Evolutionary conservation across 2,329 filamentous ascomycete species (phyloP).

Genomic region (Epichloe aotearoae): DNA sequence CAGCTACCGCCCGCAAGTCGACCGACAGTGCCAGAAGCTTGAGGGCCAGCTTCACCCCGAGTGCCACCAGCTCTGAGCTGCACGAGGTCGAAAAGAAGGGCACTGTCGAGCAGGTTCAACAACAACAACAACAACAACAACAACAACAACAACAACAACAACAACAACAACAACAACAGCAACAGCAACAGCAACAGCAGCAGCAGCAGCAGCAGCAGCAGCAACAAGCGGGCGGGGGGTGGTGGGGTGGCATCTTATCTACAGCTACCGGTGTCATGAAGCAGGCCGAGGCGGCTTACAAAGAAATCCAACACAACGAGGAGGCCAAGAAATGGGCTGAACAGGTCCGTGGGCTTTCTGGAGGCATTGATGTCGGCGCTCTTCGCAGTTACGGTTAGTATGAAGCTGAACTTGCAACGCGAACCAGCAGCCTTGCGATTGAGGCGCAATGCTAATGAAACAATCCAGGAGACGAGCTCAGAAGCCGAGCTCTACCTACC

Average conservation of each 20-base stretch:
- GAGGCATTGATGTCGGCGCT: conserved; percentile 54
- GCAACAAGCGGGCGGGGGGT: conserved; percentile 52
- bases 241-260: conserved; percentile 79
- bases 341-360: conserved; percentile 58
- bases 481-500: conserved; percentile 77
- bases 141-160: not conserved
- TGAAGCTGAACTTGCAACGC: not conserved
- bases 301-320: conserved; percentile 91
- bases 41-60: conserved; percentile 59
- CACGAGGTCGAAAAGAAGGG: conserved; percentile 43
- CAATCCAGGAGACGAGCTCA: conserved; percentile 65
- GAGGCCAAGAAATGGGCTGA: conserved; percentile 95
- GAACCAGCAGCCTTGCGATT: not conserved
- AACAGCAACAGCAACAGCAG: not conserved
- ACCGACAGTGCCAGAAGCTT: conserved; percentile 62
- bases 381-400: conserved; percentile 37
- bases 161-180: not conserved
- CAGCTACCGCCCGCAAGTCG: conserved; percentile 47
- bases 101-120: conserved; percentile 29
- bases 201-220: not conserved
- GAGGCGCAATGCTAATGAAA: not conserved
- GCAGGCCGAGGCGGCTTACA: conserved; percentile 83
- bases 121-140: conserved; percentile 11
- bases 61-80: conserved; percentile 48
- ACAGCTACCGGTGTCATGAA: conserved; percentile 79